Conservation (phyloP, 2,329 filamentous ascomycete genomes). For the Verticillium zaregamsianum region DNA sequence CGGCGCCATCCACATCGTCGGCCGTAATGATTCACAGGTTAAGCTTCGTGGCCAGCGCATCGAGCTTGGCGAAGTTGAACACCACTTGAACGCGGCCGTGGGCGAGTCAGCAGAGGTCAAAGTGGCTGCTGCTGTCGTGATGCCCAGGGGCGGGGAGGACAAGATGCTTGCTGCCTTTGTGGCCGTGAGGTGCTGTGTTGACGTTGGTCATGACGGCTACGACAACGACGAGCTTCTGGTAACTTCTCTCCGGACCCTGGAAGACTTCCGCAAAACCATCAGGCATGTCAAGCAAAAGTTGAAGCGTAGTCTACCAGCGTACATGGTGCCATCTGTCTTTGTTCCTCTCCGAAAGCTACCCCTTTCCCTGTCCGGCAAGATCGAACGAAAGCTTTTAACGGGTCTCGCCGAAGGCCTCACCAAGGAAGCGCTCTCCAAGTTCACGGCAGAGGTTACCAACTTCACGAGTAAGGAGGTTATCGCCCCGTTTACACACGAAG, state of each 20-base stretch:
- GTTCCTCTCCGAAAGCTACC: slow-evolving; percentile 12
- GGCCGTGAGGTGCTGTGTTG: neutral
- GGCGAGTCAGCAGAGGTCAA: neutral
- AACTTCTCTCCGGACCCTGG: neutral
- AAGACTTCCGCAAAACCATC: neutral
- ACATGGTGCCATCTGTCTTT: slow-evolving; percentile 18
- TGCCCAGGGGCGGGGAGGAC: neutral
- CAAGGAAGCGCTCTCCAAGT: neutral
- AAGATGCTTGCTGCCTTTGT: slow-evolving; percentile 8
- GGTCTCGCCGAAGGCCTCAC: neutral
- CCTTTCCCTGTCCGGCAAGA: slow-evolving; percentile 13
- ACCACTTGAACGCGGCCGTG: neutral
- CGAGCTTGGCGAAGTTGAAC: slow-evolving; percentile 28
- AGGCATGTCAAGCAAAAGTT: slow-evolving; percentile 2
- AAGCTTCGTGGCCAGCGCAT: slow-evolving; percentile 41
- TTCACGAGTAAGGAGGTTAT: neutral
- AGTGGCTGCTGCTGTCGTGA: neutral
- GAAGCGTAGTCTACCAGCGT: slow-evolving; percentile 8
- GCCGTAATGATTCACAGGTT: slow-evolving; percentile 31
- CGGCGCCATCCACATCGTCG: slow-evolving; percentile 5
- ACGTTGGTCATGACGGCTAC: neutral
- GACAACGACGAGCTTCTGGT: neutral
- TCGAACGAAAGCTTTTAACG: slow-evolving; percentile 10
- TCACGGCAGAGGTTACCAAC: neutral
- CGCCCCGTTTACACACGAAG: neutral